Conservation (phyloP, 2,329 filamentous ascomycete species). For the Aspergillus tubingensis region DNA sequence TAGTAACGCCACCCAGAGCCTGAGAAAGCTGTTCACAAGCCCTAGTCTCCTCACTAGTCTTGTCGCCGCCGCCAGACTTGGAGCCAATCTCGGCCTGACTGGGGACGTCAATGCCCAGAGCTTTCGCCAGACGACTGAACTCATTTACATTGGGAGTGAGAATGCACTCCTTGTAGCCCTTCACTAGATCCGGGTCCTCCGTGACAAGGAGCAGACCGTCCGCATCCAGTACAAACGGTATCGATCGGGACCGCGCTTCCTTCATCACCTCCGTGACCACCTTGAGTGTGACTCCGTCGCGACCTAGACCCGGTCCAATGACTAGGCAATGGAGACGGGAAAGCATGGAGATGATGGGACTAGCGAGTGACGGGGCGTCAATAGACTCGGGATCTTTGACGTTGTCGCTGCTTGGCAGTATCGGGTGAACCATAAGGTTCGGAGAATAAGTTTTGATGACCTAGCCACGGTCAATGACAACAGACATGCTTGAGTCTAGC, state of each 20-base stretch:
- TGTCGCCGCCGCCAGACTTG: conserved; percentile 39
- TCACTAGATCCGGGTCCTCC: conserved; percentile 71
- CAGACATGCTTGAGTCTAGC: not conserved
- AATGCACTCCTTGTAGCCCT: conserved; percentile 80
- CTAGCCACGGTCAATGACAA: conserved; percentile 24
- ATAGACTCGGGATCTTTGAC: conserved; percentile 51
- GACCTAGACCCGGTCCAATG: conserved; percentile 86
- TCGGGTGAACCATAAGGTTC: conserved; percentile 96
- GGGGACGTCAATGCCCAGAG: conserved; percentile 65
- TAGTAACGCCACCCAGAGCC: conserved; percentile 81
- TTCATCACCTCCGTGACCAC: conserved; percentile 77
- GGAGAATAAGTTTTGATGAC: conserved; percentile 98
- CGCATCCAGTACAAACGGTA: conserved; percentile 88
- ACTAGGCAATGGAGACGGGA: conserved; percentile 88
- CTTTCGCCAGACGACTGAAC: conserved; percentile 78
- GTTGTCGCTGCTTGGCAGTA: conserved; percentile 77
- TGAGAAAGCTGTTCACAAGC: conserved; percentile 71
- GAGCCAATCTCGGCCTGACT: conserved; percentile 40
- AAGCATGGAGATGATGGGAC: conserved; percentile 75
- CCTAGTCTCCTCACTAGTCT: conserved; percentile 53
- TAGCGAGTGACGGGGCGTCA: conserved; percentile 62
- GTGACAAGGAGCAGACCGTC: conserved; percentile 82
- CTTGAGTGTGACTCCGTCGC: conserved; percentile 86
- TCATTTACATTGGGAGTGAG: conserved; percentile 95
- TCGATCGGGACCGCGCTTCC: conserved; percentile 68